phyloP scores from a whole-genome alignment of 179 eudicot species.

The Drosera spatulata region DNA sequence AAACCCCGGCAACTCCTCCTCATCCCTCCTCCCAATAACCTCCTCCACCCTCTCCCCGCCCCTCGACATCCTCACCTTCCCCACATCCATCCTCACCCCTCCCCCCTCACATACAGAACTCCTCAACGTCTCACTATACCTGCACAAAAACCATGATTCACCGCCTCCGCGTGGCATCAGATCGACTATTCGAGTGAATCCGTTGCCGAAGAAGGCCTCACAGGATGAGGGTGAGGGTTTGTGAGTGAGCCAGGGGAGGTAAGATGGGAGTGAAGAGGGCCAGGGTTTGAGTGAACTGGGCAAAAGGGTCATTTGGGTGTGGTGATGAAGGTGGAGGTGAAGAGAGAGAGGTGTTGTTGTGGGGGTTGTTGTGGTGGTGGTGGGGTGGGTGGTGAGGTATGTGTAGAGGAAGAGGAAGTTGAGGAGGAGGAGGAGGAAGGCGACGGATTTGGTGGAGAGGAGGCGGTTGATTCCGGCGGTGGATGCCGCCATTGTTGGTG shows the following conservation, averaged over 20 bases:
- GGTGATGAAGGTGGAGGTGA: slow-evolving; percentile 11
- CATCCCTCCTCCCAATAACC: slow-evolving; percentile 72
- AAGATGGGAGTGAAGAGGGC: slow-evolving; percentile 81
- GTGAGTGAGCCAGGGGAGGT: slow-evolving; percentile 64
- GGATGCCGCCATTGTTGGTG: too few species aligned
- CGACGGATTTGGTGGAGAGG: slow-evolving; percentile 5
- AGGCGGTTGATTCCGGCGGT: too few species aligned
- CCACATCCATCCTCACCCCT: slow-evolving; percentile 52
- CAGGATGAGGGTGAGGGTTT: slow-evolving; percentile 30
- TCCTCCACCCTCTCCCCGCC: slow-evolving; percentile 77
- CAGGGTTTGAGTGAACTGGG: slow-evolving; percentile 41
- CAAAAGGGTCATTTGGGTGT: slow-evolving; percentile 1
- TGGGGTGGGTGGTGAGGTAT: slow-evolving; percentile 10
- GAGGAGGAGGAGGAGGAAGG: slow-evolving; percentile 16
- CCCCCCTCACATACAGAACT: slow-evolving; percentile 82
- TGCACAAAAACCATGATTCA: slow-evolving; percentile 69
- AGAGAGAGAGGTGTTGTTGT: slow-evolving; percentile 6
- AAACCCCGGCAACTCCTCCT: too few species aligned
- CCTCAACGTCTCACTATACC: slow-evolving; percentile 42
- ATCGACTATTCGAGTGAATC: slow-evolving; percentile 37
- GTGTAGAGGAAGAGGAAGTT: slow-evolving; percentile 26
- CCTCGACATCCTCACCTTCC: slow-evolving; percentile 51
- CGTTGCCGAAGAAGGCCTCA: slow-evolving; percentile 84
- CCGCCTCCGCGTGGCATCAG: slow-evolving; percentile 18
- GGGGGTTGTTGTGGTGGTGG: slow-evolving; percentile 8